Conservation (phyloP, 345 rosid genomes). For the Eucalyptus guilfoylei region DNA sequence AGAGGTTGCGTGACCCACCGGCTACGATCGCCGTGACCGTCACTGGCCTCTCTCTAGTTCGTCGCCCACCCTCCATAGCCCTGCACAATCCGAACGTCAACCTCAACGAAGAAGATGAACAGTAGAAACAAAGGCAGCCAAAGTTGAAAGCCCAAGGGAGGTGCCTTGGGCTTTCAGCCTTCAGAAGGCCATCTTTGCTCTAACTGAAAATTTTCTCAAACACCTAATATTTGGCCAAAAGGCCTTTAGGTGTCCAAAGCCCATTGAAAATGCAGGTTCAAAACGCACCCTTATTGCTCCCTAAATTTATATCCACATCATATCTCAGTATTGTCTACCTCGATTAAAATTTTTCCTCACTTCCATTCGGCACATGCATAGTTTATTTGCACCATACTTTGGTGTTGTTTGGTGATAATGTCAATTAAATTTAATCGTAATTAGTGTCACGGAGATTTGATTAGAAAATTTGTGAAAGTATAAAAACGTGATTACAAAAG, state of each 20-base stretch:
- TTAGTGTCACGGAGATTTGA: not conserved
- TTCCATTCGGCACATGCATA: not conserved
- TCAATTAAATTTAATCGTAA: not conserved
- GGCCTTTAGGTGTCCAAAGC: too few relatives aligned
- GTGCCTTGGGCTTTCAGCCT: too few relatives aligned
- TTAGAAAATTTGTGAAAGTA: not conserved
- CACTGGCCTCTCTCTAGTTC: fast-evolving
- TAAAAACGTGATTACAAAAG: not conserved
- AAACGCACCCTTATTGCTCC: fast-evolving
- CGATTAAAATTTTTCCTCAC: not conserved
- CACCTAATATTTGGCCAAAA: too few relatives aligned
- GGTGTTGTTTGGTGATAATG: not conserved
- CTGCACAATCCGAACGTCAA: fast-evolving
- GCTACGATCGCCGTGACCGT: fast-evolving
- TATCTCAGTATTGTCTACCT: not conserved
- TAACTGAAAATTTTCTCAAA: too few relatives aligned
- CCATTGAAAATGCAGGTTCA: too few relatives aligned
- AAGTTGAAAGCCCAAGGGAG: too few relatives aligned
- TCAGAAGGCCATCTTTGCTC: too few relatives aligned
- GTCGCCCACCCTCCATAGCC: fast-evolving
- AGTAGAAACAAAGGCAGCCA: too few relatives aligned
- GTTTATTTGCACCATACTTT: not conserved
- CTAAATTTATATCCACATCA: not conserved
- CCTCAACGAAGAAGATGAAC: too few relatives aligned
- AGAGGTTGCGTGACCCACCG: fast-evolving